phyloP scores from a whole-genome alignment of 441 rosid genomes.

The Erodium chrysanthum region DNA sequence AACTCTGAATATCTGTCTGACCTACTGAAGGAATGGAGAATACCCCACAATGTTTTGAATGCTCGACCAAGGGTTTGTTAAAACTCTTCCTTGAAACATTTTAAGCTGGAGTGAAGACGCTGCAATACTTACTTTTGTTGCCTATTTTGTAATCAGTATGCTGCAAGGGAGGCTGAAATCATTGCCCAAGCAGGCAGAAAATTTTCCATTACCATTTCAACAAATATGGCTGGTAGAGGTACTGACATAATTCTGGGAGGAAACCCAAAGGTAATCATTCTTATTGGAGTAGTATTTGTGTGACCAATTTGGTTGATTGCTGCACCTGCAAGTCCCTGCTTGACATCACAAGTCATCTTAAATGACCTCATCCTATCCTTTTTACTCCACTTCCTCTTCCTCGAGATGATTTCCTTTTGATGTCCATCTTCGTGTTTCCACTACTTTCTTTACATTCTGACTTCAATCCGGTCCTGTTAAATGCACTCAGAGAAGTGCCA shows the following conservation, averaged over 20 bases:
- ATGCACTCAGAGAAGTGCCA: not conserved
- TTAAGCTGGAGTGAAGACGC: not conserved
- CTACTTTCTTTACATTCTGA: not conserved
- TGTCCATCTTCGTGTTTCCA: not conserved
- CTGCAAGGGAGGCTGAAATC: conserved; percentile 88
- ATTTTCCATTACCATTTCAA: conserved; percentile 85
- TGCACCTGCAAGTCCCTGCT: not conserved
- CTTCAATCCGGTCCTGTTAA: not conserved
- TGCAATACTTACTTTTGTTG: not conserved
- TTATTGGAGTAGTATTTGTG: conserved; percentile 2
- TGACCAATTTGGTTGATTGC: not conserved
- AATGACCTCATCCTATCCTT: not conserved
- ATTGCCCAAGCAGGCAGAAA: conserved; percentile 93
- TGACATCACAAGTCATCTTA: not conserved
- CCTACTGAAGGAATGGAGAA: conserved; percentile 63
- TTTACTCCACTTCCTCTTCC: not conserved
- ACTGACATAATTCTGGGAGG: conserved; percentile 95
- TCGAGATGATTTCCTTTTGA: not conserved
- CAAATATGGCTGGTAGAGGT: conserved; percentile 99
- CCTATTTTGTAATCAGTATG: conserved; percentile 46
- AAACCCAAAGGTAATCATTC: conserved; percentile 65
- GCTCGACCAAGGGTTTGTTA: conserved; percentile 82
- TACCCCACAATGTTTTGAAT: conserved; percentile 89
- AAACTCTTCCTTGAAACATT: conserved; percentile 15
- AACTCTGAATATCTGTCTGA: conserved; percentile 88